Evolutionary conservation across 1,139 yeast species (phyloP), one percentile per base, ranked within the genome.

Genomic region (Magnusiomyces suaveolens): DNA sequence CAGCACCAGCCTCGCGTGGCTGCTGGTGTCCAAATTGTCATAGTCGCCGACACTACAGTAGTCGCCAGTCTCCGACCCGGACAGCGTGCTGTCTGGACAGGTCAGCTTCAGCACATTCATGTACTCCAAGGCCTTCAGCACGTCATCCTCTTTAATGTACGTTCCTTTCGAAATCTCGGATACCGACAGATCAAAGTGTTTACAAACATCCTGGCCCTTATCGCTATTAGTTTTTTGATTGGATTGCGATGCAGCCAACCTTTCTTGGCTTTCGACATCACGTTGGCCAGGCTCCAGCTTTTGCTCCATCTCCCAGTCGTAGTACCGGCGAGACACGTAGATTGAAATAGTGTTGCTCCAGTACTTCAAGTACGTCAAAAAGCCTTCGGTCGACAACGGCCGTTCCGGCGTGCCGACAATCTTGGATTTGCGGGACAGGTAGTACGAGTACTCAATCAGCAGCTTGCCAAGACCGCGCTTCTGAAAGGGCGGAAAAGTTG

Each of bases 401-500:
- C 83, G 79, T 66, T 92, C 98, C 0, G 98, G 98, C 0, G 97
- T 95, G 56, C 96, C 89, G 33, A 75, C 68, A 51, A 73, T 70
- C 64, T 67, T 81, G 69, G 70, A 86, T 66, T 62, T 77, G 51
- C 74, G 58, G 0, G 96, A 87, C 23, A 88, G 66, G 29, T 78
- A 81, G 64, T 90, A 92, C 54, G 94, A 88, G 61, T 88, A 87
- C 57, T 87, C 90, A 33, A 92, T 87, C 48, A 92, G 67, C 18
- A 87, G 72, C 2, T 87, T 80, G 0, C 98, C 98, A 41, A 90
- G 69, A 24, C 82, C 84, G 43, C 79, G 77, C 55, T 88, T 75
- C 66, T 92, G 98, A 66, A 82, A 92, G 1, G 96, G 97, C 0
- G 98, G 98, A 60, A 92, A 87, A 2, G 88, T 81, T 61, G 95